Percentiles rank a stretch among this genome's conserved stretches.
These are phyloP conservation scores for Opeltia flavorubescens DNA, from an alignment of 495 filamentous ascomycete species.

Conservation along the genomic window DNA sequence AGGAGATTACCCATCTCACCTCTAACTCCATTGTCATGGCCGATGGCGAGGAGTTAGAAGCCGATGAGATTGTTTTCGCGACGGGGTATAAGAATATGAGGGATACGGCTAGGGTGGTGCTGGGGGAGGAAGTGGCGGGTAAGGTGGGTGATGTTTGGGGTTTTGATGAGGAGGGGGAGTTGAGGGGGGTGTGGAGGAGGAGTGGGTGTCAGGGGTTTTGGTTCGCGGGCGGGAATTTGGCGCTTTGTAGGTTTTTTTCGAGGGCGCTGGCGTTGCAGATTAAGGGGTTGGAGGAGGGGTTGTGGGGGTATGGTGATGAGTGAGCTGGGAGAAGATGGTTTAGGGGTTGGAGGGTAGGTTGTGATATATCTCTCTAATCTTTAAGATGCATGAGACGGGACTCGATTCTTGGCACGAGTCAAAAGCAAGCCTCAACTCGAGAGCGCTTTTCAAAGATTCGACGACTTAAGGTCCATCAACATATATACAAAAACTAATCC, in stretches of 20 bases:
- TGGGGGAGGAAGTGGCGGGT: constrained; percentile 59
- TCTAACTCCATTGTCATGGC: constrained; percentile 45
- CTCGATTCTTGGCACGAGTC: too few relatives aligned
- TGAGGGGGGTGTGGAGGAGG: constrained; percentile 50
- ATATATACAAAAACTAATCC: not conserved
- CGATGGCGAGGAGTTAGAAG: constrained; percentile 52
- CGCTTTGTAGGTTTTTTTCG: constrained; percentile 58
- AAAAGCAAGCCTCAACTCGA: too few relatives aligned
- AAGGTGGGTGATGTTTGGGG: constrained; percentile 54
- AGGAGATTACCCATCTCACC: constrained; percentile 45
- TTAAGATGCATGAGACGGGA: too few relatives aligned
- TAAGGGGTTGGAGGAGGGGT: constrained; percentile 46
- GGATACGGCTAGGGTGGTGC: constrained; percentile 41
- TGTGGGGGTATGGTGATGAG: constrained; percentile 4
- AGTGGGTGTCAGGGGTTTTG: constrained; percentile 65
- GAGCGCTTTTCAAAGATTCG: too few relatives aligned
- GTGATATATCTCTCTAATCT: too few relatives aligned
- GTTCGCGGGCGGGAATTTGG: constrained; percentile 73
- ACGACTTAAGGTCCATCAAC: too few relatives aligned
- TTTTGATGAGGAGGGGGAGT: constrained; percentile 64
- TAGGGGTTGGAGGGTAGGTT: too few relatives aligned
- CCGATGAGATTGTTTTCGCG: constrained; percentile 69
- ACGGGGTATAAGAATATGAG: constrained; percentile 78
- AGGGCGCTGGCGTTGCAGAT: constrained; percentile 63
- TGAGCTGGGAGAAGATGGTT: too few relatives aligned